Evolutionary conservation across 148 eudicot genomes (phyloP).

Genomic region (Bassia scoparia): DNA sequence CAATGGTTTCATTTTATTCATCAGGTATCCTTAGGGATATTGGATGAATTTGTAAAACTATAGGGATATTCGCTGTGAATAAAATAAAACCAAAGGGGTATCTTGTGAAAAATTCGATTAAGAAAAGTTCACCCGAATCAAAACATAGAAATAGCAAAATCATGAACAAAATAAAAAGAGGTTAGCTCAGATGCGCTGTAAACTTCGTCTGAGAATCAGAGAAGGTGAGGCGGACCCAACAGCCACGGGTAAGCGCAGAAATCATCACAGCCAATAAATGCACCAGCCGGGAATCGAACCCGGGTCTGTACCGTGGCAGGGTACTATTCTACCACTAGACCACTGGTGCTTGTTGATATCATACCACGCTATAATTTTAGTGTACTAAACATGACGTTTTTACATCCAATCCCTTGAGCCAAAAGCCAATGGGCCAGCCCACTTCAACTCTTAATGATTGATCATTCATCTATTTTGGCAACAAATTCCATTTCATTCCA

Average conservation of each 20-base stretch:
- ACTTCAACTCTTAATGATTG: no score
- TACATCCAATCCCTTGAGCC: neutral
- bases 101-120: neutral
- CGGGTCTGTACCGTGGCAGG: slow-evolving; percentile 53
- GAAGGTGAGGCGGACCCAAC: slow-evolving; percentile 18
- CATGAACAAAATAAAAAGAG: neutral
- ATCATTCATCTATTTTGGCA: no score
- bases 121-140: accelerated
- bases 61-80: no score
- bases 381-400: neutral
- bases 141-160: neutral
- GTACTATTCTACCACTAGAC: slow-evolving; percentile 57
- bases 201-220: neutral
- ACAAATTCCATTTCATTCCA: no score
- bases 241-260: neutral
- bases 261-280: slow-evolving; percentile 25
- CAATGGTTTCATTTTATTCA: no score
- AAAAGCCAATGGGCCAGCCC: no score
- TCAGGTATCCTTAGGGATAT: no score
- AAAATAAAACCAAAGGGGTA: neutral
- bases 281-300: slow-evolving; percentile 55
- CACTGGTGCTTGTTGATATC: slow-evolving; percentile 33
- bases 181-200: slow-evolving; percentile 21
- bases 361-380: neutral
- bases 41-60: no score